Conservation (phyloP, 2,329 filamentous ascomycete species). For the Lasiodiplodia theobromae region DNA sequence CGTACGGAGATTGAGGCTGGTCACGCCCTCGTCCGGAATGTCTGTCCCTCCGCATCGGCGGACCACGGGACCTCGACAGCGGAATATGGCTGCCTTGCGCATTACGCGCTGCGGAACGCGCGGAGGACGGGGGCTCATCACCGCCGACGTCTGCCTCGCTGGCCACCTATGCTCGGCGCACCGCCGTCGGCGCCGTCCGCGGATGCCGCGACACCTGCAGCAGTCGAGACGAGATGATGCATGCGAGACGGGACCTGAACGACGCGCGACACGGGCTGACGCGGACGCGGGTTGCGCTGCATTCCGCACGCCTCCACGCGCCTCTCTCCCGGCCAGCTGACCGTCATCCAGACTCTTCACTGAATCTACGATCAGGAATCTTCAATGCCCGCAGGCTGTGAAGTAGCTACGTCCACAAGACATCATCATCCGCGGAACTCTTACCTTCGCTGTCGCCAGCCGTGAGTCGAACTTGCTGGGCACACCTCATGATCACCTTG, state of each 20-base stretch:
- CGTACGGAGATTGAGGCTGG: conserved; percentile 4
- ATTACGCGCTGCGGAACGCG: conserved; percentile 18
- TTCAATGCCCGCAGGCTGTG: neutral
- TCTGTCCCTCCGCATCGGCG: conserved; percentile 5
- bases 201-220: neutral
- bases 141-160: neutral
- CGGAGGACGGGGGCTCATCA: conserved; percentile 11
- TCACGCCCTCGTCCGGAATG: conserved; percentile 5
- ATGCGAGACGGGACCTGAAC: neutral
- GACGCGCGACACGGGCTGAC: conserved; percentile 3
- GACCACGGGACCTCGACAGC: neutral
- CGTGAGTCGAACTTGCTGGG: neutral
- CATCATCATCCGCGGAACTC: neutral
- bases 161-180: neutral
- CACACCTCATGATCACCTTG: conserved; percentile 2
- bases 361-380: neutral
- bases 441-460: neutral
- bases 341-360: conserved; percentile 1
- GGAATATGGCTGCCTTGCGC: conserved; percentile 15
- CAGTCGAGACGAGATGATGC: conserved; percentile 17
- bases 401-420: conserved; percentile 1
- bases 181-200: neutral
- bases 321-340: conserved; percentile 4
- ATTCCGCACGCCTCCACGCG: conserved; percentile 2
- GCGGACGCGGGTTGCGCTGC: neutral